Conservation (phyloP, 805 yeast species). For the Saccharomycopsis fodiens region DNA sequence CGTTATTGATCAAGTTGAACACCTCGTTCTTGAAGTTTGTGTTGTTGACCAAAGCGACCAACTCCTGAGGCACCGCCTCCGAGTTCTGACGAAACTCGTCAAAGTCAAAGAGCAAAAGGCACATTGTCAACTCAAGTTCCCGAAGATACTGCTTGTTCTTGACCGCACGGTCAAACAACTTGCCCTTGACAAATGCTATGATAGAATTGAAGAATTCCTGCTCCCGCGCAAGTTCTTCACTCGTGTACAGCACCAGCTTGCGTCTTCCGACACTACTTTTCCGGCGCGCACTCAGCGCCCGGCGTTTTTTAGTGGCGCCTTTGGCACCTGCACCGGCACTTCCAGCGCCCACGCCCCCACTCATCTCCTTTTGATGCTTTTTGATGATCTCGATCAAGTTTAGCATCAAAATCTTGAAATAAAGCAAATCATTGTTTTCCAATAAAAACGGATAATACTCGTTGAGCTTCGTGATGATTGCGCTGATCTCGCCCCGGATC, state of each 20-base stretch:
- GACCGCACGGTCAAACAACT: slow-evolving; percentile 54
- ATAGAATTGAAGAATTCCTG: slow-evolving; percentile 45
- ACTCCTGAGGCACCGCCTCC: slow-evolving; percentile 53
- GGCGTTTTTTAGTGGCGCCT: slow-evolving; percentile 6
- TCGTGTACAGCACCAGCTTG: not conserved
- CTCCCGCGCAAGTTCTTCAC: slow-evolving; percentile 27
- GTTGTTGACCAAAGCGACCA: slow-evolving; percentile 65
- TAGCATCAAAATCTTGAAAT: slow-evolving; percentile 65
- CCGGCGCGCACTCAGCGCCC: slow-evolving; percentile 3
- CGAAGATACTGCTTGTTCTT: slow-evolving; percentile 51
- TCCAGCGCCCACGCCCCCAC: no score
- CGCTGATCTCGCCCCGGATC: slow-evolving; percentile 51
- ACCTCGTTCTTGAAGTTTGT: slow-evolving; percentile 38
- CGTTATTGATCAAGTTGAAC: slow-evolving; percentile 18
- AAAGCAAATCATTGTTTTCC: slow-evolving; percentile 55
- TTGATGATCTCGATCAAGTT: slow-evolving; percentile 78
- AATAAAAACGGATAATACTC: slow-evolving; percentile 55
- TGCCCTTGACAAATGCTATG: slow-evolving; percentile 52
- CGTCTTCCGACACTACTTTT: not conserved
- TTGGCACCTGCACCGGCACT: no score
- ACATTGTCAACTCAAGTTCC: slow-evolving; percentile 79
- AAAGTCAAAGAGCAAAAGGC: slow-evolving; percentile 45
- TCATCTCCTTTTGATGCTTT: slow-evolving; percentile 31
- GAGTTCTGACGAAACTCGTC: slow-evolving; percentile 27
- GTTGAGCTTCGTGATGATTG: slow-evolving; percentile 50